Base-by-base conservation (phyloP, 2,329 filamentous ascomycete genomes). In the Ciborinia camelliae region DNA sequence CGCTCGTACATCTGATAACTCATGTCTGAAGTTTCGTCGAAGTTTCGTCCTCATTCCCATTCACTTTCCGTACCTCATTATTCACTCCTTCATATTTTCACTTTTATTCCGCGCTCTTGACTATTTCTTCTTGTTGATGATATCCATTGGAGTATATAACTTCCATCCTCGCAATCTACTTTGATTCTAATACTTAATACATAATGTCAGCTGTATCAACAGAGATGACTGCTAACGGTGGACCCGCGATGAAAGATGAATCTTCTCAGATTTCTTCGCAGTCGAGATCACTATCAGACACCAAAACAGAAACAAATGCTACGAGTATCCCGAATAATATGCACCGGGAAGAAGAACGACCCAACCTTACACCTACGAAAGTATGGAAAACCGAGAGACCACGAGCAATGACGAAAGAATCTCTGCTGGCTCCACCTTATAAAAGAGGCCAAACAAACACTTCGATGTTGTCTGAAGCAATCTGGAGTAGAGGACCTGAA, bases 321-420 rank as follows among this genome's bases (percentile, higher is more conserved):
- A 8, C 26, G 37, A 35, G n/a, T 32, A 26, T 23, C 3, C 1
- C 26, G 28, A 50, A 23, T 12, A 20, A 35, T 39, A n/a, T 15
- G 6, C n/a, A 51, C 4, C 23, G 23, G 23, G 53, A 51, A 59
- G 26, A 43, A 50, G 35, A 32, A 41, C 52, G 61, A 30, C 62
- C 62, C 6, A 43, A 64, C 20, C 23, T 64, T 18, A 14, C 39
- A 18, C 43, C 43, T 26, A 14, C 53, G 15, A 69, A 65, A 64
- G 63, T 60, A 62, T 70, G 69, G 71, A 68, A 70, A 57, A 73
- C 73, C 18, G 70, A 71, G 41, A 63, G 70, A 62, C 72, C 71
- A 30, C 45, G 64, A 54, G 48, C 67, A 18, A 65, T 66, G n/a
- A 66, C 66, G 7, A 70, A 67, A 48, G 39, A 57, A 9, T 71